Percentiles rank a stretch among this genome's conserved stretches.
Evolutionary conservation across 179 eudicot species (phyloP).

Genomic region (Spergularia azorica): DNA sequence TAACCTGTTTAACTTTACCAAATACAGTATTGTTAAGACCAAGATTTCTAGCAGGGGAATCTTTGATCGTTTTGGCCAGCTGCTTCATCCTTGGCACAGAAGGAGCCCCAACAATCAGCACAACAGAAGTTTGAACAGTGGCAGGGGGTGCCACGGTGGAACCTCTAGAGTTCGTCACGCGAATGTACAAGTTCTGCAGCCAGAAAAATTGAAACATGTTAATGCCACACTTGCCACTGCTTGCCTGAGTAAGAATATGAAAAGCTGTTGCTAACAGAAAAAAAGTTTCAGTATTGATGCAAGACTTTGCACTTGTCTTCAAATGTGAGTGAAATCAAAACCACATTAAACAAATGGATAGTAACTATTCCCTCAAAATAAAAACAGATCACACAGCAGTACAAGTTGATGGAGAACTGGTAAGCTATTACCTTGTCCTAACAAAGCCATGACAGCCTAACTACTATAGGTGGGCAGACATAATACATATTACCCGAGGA

Average conservation of each 20-base stretch:
- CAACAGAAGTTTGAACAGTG: constrained; percentile 67
- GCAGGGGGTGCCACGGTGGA: constrained; percentile 83
- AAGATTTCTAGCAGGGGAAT: constrained; percentile 74
- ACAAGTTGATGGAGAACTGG: neutral
- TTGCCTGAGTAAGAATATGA: constrained; percentile 7
- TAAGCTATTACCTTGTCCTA: neutral
- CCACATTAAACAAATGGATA: neutral
- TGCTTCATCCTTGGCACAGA: constrained; percentile 77
- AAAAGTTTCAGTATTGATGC: too few relatives aligned
- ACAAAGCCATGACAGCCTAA: neutral
- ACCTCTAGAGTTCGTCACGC: constrained; percentile 74
- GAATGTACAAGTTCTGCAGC: constrained; percentile 84
- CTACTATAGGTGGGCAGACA: too few relatives aligned
- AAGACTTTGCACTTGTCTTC: too few relatives aligned
- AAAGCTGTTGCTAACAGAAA: neutral
- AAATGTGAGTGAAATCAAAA: neutral
- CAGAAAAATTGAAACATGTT: constrained; percentile 5
- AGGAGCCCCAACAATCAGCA: constrained; percentile 62
- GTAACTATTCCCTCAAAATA: neutral
- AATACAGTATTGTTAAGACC: constrained; percentile 89
- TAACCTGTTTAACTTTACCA: constrained; percentile 88
- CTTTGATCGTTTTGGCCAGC: constrained; percentile 77
- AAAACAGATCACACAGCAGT: neutral
- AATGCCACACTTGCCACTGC: neutral
- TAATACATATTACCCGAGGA: too few relatives aligned